These are phyloP conservation scores for Pseudopithomyces maydicus DNA, from an alignment of 2,329 filamentous ascomycete species.

Conservation along the genomic window DNA sequence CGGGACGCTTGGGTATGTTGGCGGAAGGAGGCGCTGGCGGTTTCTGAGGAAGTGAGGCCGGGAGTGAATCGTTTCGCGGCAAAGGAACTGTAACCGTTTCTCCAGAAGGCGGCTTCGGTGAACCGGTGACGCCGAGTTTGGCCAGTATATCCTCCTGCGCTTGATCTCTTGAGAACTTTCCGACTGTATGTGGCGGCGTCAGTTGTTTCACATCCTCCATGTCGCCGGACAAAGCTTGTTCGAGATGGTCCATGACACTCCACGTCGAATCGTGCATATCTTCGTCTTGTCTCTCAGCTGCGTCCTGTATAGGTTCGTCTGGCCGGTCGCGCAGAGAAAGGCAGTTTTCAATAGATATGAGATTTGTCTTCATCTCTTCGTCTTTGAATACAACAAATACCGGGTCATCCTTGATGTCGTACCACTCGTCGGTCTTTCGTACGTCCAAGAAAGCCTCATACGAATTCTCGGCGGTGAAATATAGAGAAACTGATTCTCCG, in stretches of 20 bases:
- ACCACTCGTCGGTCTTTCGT: slow-evolving; percentile 56
- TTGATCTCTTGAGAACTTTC: slow-evolving; percentile 15
- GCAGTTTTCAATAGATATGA: slow-evolving; percentile 52
- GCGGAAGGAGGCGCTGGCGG: slow-evolving; percentile 15
- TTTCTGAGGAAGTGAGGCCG: slow-evolving; percentile 23
- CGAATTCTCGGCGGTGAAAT: slow-evolving; percentile 51
- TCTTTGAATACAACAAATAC: slow-evolving; percentile 54
- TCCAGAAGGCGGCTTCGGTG: slow-evolving; percentile 40
- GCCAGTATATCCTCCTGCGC: slow-evolving; percentile 46
- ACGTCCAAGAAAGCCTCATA: slow-evolving; percentile 54
- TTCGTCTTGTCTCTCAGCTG: slow-evolving; percentile 32
- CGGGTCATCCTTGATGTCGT: slow-evolving; percentile 55
- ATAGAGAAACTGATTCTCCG: slow-evolving; percentile 56
- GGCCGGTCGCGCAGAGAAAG: slow-evolving; percentile 47
- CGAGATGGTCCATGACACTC: slow-evolving; percentile 47
- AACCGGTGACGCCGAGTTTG: slow-evolving; percentile 42
- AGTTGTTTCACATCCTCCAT: slow-evolving; percentile 18
- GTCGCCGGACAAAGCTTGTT: slow-evolving; percentile 42
- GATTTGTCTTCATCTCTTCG: slow-evolving; percentile 41
- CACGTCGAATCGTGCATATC: slow-evolving; percentile 42
- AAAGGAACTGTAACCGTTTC: slow-evolving; percentile 22
- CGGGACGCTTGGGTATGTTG: slow-evolving; percentile 15
- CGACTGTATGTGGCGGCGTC: slow-evolving; percentile 6
- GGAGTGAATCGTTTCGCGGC: slow-evolving; percentile 15
- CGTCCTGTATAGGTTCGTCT: slow-evolving; percentile 32